phyloP scores from a whole-genome alignment of 2,329 filamentous ascomycete genomes.

The Penicillium sp. region DNA sequence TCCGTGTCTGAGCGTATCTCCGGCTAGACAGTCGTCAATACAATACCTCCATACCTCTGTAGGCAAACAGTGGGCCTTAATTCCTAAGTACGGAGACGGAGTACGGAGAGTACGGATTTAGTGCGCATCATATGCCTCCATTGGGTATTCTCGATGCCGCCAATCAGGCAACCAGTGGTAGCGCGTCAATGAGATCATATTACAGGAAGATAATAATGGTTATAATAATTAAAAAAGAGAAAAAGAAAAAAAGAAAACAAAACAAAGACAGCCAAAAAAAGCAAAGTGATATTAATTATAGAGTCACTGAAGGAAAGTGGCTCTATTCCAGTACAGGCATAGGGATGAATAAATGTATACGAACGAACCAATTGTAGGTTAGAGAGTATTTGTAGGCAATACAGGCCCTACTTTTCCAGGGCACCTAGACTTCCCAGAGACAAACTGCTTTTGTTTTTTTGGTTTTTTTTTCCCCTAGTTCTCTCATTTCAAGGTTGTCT shows the following conservation, averaged over 20 bases:
- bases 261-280: not conserved
- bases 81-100: not conserved
- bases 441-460: not conserved
- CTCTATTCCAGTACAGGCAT: not conserved
- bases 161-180: conserved; percentile 8
- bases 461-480: too few species aligned
- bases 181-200: conserved; percentile 1
- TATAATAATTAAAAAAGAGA: not conserved
- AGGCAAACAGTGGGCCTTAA: not conserved
- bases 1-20: not conserved
- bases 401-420: not conserved
- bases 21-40: not conserved
- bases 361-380: not conserved
- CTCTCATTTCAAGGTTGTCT: too few species aligned
- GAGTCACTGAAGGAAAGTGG: not conserved
- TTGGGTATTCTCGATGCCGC: conserved; percentile 3
- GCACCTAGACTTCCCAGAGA: not conserved
- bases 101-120: not conserved
- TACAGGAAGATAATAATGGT: not conserved
- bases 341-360: conserved; percentile 5
- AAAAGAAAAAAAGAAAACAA: not conserved
- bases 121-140: conserved; percentile 8
- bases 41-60: too few species aligned
- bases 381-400: not conserved
- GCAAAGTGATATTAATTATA: not conserved